phyloP scores from a whole-genome alignment of 495 filamentous ascomycete genomes.

The Mytilinidion resinicola region DNA sequence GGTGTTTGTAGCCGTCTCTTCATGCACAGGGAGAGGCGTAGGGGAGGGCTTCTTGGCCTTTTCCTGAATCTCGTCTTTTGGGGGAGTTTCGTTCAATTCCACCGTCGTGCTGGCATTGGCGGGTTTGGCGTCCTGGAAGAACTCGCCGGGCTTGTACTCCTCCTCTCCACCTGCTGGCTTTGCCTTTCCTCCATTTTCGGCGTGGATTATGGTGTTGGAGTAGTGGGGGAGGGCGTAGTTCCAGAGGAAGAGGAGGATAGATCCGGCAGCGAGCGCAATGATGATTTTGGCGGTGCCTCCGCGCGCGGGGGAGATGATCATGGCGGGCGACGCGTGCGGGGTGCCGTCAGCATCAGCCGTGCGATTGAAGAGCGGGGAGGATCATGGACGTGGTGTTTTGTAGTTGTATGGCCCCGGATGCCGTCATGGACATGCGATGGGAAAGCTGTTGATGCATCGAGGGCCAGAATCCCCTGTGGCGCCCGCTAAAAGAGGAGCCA shows the following conservation, averaged over 20 bases:
- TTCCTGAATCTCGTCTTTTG: not conserved
- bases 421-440: too few species aligned
- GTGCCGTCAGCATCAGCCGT: too few species aligned
- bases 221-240: not conserved
- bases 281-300: not conserved
- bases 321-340: not conserved
- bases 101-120: not conserved
- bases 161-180: not conserved
- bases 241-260: not conserved
- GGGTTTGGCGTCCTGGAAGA: not conserved
- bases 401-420: too few species aligned
- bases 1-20: not conserved
- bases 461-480: too few species aligned
- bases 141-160: not conserved
- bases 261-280: not conserved
- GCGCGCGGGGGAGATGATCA: not conserved
- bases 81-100: not conserved
- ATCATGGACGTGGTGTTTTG: too few species aligned
- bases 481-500: too few species aligned
- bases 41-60: not conserved
- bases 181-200: not conserved
- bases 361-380: too few species aligned
- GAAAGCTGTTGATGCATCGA: too few species aligned
- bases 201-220: not conserved
- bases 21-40: not conserved